Evolutionary conservation across 179 eudicot genomes (phyloP).

Genomic region (Silene noctiflora): DNA sequence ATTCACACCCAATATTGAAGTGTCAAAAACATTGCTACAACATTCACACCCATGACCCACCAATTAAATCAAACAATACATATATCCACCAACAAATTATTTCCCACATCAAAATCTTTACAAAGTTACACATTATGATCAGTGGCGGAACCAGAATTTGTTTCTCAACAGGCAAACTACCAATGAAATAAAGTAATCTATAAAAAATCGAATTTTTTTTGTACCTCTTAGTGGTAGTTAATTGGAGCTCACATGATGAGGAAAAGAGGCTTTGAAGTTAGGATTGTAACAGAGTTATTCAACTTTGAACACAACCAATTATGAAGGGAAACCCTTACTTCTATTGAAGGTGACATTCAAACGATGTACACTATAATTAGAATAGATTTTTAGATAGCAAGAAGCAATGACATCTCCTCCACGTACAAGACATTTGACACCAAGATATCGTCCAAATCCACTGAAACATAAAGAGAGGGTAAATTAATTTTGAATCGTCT

Average conservation of each 20-base stretch:
- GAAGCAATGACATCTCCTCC: not conserved
- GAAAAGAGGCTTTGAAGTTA: no score
- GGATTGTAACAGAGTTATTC: not conserved
- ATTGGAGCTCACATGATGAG: not conserved
- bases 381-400: not conserved
- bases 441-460: constrained; percentile 7
- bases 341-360: not conserved
- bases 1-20: no score
- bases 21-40: not conserved
- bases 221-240: not conserved
- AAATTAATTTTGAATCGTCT: not conserved
- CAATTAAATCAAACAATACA: not conserved
- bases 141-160: not conserved
- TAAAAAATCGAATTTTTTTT: not conserved
- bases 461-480: not conserved
- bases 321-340: not conserved
- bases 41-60: not conserved
- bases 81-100: no score
- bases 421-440: not conserved
- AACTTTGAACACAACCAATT: not conserved
- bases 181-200: no score
- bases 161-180: no score
- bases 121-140: not conserved
- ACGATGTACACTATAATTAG: not conserved
- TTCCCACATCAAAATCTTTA: not conserved